A percentile compares a stretch with the other conserved stretches of the same genome.
These are phyloP conservation scores for Yamadazyma nakazawae DNA, from an alignment of 805 yeast species.

Conservation along the genomic window DNA sequence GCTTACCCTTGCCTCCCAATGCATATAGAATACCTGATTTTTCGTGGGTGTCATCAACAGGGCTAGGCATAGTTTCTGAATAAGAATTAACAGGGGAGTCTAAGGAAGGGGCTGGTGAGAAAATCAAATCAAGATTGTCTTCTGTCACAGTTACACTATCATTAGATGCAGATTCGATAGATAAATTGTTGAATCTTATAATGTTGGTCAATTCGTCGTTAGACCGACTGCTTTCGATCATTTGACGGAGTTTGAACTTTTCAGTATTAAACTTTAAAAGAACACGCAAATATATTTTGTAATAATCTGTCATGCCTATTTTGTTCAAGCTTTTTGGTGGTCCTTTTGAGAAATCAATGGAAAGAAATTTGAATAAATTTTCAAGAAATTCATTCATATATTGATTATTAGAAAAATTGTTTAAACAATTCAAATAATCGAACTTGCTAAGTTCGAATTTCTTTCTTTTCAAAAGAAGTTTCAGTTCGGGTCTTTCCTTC, in stretches of 20 bases:
- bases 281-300: constrained; percentile 30
- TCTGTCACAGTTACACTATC: constrained; percentile 20
- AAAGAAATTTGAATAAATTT: constrained; percentile 32
- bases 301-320: constrained; percentile 16
- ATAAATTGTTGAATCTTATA: constrained; percentile 26
- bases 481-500: constrained; percentile 42
- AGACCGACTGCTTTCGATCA: constrained; percentile 37
- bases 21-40: constrained; percentile 50
- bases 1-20: constrained; percentile 57
- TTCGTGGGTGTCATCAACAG: constrained; percentile 9
- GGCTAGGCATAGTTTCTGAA: background rate
- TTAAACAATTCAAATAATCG: constrained; percentile 44
- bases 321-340: constrained; percentile 13
- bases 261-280: constrained; percentile 40
- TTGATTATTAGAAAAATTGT: constrained; percentile 35
- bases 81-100: background rate
- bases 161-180: constrained; percentile 8
- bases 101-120: constrained; percentile 13
- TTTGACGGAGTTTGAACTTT: constrained; percentile 37
- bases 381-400: constrained; percentile 38
- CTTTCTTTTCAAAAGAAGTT: constrained; percentile 32
- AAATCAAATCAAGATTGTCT: constrained; percentile 29
- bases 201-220: constrained; percentile 39
- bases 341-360: constrained; percentile 11
- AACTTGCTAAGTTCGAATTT: constrained; percentile 42